Evolutionary conservation across 2,329 filamentous ascomycete genomes (phyloP).

Genomic region (Chrysoporthe austroafricana): DNA sequence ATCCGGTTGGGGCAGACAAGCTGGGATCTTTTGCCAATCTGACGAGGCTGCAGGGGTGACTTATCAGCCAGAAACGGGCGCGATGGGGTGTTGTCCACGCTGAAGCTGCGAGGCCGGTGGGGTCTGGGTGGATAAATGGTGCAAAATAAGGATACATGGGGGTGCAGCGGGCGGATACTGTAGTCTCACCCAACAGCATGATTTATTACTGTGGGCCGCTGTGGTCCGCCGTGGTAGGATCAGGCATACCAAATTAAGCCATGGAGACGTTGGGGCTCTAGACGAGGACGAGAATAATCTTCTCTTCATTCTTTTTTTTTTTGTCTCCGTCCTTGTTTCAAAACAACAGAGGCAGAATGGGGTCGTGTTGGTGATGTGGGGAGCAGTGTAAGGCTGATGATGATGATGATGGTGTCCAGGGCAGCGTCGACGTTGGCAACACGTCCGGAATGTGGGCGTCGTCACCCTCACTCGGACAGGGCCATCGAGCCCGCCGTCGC

Average conservation of each 20-base stretch:
- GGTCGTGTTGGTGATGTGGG: no score
- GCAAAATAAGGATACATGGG: background rate
- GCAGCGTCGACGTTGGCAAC: background rate
- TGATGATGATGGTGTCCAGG: background rate
- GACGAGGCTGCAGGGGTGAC: background rate
- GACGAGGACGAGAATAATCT: no score
- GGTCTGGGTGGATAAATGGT: slow-evolving; percentile 5
- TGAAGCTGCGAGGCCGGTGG: background rate
- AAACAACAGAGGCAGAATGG: no score
- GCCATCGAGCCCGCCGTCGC: background rate
- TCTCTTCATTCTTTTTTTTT: no score
- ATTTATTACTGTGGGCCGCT: background rate
- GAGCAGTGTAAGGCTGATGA: background rate
- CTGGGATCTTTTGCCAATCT: background rate
- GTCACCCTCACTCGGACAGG: background rate
- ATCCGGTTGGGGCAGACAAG: background rate
- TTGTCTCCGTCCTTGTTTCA: no score
- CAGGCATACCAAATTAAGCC: background rate
- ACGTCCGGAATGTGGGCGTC: slow-evolving; percentile 13
- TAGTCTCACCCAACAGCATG: background rate
- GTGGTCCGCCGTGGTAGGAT: background rate
- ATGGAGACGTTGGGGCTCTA: background rate
- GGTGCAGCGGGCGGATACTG: background rate
- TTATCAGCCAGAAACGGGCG: background rate
- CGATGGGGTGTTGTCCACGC: background rate